Percentiles rank a stretch among this genome's conserved stretches.
phyloP scores from a whole-genome alignment of 768 basidiomycete genomes.

The Lactarius hengduanensis region DNA sequence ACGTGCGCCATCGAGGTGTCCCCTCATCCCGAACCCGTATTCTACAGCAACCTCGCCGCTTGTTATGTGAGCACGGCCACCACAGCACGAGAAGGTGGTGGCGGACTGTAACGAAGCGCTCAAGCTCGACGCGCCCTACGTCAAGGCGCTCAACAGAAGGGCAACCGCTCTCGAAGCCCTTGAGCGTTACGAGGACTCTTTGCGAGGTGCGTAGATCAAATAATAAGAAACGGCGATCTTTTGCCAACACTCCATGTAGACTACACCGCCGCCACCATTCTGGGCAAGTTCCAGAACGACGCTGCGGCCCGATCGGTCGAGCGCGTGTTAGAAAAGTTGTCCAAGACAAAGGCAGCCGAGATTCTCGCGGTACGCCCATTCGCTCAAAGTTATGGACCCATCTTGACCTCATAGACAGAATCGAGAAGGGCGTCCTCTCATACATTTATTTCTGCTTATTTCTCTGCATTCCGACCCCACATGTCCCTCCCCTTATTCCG shows the following conservation, averaged over 20 bases:
- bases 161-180: slow-evolving; percentile 83
- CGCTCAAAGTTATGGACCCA: background rate
- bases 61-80: slow-evolving; percentile 94
- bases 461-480: slow-evolving; percentile 94
- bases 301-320: slow-evolving; percentile 78
- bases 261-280: slow-evolving; percentile 91
- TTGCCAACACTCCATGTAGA: slow-evolving; percentile 46
- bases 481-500: slow-evolving; percentile 34
- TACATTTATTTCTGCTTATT: slow-evolving; percentile 93
- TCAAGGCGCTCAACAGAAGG: slow-evolving; percentile 89
- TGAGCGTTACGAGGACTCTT: slow-evolving; percentile 66
- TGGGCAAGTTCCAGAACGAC: slow-evolving; percentile 89
- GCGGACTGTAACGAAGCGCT: slow-evolving; percentile 89
- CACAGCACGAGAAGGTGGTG: slow-evolving; percentile 78
- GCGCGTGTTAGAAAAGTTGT: slow-evolving; percentile 84
- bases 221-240: background rate
- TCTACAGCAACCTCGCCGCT: slow-evolving; percentile 95
- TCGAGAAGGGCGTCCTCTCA: slow-evolving; percentile 79
- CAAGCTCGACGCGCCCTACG: slow-evolving; percentile 75
- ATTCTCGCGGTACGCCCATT: slow-evolving; percentile 56
- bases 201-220: slow-evolving; percentile 58
- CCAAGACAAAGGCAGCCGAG: slow-evolving; percentile 67
- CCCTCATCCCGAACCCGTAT: slow-evolving; percentile 85
- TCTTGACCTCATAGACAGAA: slow-evolving; percentile 39
- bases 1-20: slow-evolving; percentile 72